A percentile compares a stretch with the other conserved stretches of the same genome.
Evolutionary conservation across 2,329 filamentous ascomycete genomes (phyloP).

Genomic region (Fusarium haematococcum): DNA sequence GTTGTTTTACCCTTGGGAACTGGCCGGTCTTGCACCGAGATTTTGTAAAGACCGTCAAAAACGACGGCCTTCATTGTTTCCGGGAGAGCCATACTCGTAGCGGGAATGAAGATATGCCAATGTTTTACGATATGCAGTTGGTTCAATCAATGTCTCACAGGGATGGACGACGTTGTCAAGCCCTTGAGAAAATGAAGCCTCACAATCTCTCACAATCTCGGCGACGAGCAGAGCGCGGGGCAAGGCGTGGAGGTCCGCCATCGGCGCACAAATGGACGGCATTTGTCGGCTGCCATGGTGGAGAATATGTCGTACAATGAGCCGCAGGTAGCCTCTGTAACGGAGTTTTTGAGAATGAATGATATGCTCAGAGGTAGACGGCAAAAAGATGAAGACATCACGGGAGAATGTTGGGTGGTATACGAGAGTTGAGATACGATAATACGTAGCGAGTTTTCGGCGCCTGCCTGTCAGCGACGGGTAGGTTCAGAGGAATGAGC

Average conservation of each 20-base stretch:
- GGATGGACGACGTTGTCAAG: neutral
- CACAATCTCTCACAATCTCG: neutral
- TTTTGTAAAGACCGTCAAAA: constrained; percentile 81
- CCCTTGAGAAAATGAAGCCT: neutral
- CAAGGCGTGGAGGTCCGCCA: neutral
- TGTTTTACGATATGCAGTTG: neutral
- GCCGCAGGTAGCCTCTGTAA: neutral
- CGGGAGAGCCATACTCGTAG: constrained; percentile 48
- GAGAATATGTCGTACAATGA: neutral
- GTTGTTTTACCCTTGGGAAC: constrained; percentile 70
- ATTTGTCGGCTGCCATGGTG: neutral
- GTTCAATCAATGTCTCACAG: neutral
- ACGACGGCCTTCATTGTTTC: constrained; percentile 87
- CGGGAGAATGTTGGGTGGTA: neutral
- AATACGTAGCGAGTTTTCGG: neutral
- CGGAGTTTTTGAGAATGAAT: neutral
- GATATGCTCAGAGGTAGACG: neutral
- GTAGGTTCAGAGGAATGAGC: neutral
- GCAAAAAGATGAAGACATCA: neutral
- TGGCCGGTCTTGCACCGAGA: constrained; percentile 83
- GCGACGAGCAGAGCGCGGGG: neutral
- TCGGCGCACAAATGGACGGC: neutral
- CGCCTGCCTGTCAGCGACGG: neutral
- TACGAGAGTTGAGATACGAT: neutral
- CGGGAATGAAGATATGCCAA: neutral